Evolutionary conservation across 345 rosid genomes (phyloP).

Genomic region (Salix exigua): DNA sequence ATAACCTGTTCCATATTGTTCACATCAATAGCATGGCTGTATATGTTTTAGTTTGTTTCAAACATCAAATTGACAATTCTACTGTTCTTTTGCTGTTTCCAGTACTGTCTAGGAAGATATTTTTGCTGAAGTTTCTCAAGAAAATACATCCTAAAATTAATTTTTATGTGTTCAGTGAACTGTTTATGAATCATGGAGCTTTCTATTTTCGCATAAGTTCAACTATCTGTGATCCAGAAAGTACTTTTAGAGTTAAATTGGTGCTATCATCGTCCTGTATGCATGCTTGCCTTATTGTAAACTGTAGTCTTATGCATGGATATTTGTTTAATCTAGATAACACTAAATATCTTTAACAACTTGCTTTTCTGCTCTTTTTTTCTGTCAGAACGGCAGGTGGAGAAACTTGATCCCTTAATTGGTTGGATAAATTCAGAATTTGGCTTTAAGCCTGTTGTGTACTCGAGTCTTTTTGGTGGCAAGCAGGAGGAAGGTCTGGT

Average conservation of each 20-base stretch:
- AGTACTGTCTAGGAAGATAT: background rate
- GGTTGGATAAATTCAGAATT: conserved; percentile 81
- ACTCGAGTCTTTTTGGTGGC: conserved; percentile 78
- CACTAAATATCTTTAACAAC: background rate
- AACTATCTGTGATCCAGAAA: background rate
- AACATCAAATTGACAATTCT: too few relatives aligned
- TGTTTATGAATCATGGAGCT: background rate
- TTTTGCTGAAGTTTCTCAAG: background rate
- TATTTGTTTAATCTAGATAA: background rate
- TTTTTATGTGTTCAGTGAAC: background rate
- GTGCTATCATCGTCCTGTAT: background rate
- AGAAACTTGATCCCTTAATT: conserved; percentile 83
- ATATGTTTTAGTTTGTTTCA: too few relatives aligned
- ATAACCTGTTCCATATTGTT: background rate
- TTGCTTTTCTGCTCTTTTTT: conserved; percentile 2
- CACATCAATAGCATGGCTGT: background rate
- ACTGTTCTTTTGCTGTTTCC: background rate
- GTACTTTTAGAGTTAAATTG: background rate
- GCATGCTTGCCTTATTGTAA: background rate
- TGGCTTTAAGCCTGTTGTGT: conserved; percentile 68
- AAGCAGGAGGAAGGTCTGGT: conserved; percentile 77
- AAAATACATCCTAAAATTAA: background rate
- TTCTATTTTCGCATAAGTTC: background rate
- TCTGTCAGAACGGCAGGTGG: conserved; percentile 58
- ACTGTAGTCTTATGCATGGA: background rate